Conservation (phyloP, 495 filamentous ascomycete species). For the Lichina pygmaea region DNA sequence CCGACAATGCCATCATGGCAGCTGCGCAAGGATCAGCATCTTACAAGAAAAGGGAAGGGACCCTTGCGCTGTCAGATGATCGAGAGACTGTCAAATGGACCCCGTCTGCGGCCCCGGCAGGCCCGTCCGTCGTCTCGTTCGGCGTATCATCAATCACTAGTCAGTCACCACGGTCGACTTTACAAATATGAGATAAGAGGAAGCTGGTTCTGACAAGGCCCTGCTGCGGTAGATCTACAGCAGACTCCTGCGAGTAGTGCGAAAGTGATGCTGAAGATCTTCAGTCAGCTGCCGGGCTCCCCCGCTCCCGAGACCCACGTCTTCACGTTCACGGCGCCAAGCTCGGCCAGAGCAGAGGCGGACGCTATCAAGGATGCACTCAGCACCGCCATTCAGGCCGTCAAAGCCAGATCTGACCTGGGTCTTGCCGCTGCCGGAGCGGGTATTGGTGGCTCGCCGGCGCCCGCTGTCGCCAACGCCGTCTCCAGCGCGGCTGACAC, state of each 20-base stretch:
- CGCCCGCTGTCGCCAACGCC: conserved; percentile 23
- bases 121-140: conserved; percentile 34
- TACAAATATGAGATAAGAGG: not conserved
- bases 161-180: conserved; percentile 13
- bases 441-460: conserved; percentile 17
- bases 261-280: conserved; percentile 80
- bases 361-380: conserved; percentile 60
- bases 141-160: conserved; percentile 53
- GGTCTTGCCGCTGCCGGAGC: conserved; percentile 11
- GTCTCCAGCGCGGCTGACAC: conserved; percentile 13
- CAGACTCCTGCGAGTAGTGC: conserved; percentile 59
- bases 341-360: conserved; percentile 53
- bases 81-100: conserved; percentile 54
- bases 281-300: conserved; percentile 32
- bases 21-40: conserved; percentile 40
- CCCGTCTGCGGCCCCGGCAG: conserved; percentile 26
- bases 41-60: conserved; percentile 95
- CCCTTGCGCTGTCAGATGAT: conserved; percentile 43
- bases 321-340: conserved; percentile 61
- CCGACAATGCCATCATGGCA: conserved; percentile 15
- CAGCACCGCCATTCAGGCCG: conserved; percentile 41
- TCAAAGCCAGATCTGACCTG: conserved; percentile 22
- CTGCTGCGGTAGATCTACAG: conserved; percentile 37
- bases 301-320: conserved; percentile 38
- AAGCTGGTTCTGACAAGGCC: not conserved